Evolutionary conservation across 2,329 filamentous ascomycete genomes (phyloP).

Genomic region (Aspergillus niger): DNA sequence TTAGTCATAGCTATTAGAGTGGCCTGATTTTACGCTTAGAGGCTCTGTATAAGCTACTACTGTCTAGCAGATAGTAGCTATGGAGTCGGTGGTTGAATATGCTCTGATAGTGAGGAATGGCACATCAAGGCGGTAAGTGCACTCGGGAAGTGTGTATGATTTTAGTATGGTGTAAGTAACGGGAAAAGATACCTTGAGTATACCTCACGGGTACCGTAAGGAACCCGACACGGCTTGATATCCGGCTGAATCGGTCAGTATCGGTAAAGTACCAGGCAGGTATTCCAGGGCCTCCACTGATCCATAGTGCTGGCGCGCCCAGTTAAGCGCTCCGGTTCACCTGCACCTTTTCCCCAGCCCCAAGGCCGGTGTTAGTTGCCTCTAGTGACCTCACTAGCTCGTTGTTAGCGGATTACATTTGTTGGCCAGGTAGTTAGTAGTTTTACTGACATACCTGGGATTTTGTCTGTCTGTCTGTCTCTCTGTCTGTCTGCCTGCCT

Average conservation of each 20-base stretch:
- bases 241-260: background rate
- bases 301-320: constrained; percentile 25
- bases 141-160: background rate
- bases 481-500: background rate
- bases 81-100: background rate
- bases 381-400: constrained; percentile 19
- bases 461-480: background rate
- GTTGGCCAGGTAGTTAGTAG: background rate
- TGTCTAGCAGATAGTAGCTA: background rate
- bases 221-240: background rate
- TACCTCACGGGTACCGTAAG: background rate
- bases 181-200: background rate
- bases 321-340: constrained; percentile 17
- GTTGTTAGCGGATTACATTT: constrained; percentile 6
- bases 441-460: background rate
- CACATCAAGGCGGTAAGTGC: background rate
- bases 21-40: constrained; percentile 1
- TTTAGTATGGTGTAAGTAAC: background rate
- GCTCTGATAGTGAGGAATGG: background rate
- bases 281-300: constrained; percentile 16
- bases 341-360: constrained; percentile 21
- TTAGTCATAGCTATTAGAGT: background rate
- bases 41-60: background rate
- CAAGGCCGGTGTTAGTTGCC: constrained; percentile 20
- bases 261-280: constrained; percentile 2